Conservation (phyloP, 495 filamentous ascomycete genomes). For the Penicillium angulare region DNA sequence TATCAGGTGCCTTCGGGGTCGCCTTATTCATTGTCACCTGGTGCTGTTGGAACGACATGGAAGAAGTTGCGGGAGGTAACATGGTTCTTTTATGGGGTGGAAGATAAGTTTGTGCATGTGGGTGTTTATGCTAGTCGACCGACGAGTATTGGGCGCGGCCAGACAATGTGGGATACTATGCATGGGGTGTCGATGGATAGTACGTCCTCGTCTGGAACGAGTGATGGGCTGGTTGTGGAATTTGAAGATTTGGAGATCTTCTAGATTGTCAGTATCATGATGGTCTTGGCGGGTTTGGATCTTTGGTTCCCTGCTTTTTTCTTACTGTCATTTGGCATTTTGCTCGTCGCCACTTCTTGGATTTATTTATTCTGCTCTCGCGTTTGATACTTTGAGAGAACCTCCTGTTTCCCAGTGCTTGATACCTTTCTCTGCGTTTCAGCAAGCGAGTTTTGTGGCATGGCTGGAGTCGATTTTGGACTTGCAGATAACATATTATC, state of each 20-base stretch:
- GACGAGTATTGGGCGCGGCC: slow-evolving; percentile 31
- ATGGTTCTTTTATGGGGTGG: slow-evolving; percentile 60
- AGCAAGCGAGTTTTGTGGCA: slow-evolving; percentile 21
- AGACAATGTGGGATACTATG: slow-evolving; percentile 45
- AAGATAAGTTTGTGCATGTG: slow-evolving; percentile 57
- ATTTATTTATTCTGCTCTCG: slow-evolving; percentile 4
- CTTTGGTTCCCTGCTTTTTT: slow-evolving; percentile 4
- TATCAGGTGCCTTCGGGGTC: slow-evolving; percentile 46
- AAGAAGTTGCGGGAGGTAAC: slow-evolving; percentile 59
- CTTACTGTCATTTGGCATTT: slow-evolving; percentile 9
- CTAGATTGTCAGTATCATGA: slow-evolving; percentile 17
- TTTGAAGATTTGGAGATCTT: slow-evolving; percentile 60
- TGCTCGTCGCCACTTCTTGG: not conserved
- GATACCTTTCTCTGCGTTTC: slow-evolving; percentile 24
- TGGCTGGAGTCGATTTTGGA: slow-evolving; percentile 14
- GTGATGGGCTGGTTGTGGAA: slow-evolving; percentile 51
- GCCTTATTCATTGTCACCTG: slow-evolving; percentile 36
- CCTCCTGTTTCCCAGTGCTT: slow-evolving; percentile 8
- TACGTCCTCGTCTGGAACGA: slow-evolving; percentile 21
- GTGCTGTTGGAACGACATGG: slow-evolving; percentile 47
- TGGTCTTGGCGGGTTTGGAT: not conserved
- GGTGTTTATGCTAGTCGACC: slow-evolving; percentile 58
- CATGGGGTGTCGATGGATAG: slow-evolving; percentile 34
- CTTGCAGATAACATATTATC: too few species aligned
- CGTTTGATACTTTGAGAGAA: not conserved